Evolutionary conservation across 257 asterid species (phyloP).

Genomic region (Fraxinus pennsylvanica): DNA sequence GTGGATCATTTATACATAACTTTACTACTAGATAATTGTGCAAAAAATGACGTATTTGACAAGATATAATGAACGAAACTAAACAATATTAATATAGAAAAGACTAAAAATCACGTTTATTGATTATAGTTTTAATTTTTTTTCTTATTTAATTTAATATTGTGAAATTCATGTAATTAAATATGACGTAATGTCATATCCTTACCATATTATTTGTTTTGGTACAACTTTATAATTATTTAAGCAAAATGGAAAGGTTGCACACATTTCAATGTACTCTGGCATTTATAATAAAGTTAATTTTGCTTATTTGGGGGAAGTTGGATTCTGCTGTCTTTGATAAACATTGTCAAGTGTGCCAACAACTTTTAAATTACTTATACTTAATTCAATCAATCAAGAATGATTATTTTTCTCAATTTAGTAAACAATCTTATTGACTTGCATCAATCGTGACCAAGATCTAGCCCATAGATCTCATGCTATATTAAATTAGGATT

Average conservation of each 20-base stretch:
- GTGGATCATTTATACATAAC: too few species aligned
- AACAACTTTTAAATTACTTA: neutral
- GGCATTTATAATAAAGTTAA: neutral
- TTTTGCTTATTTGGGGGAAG: constrained; percentile 9
- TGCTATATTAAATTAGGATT: neutral
- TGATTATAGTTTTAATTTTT: too few species aligned
- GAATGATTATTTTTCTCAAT: neutral
- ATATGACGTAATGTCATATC: neutral
- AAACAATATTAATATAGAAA: too few species aligned
- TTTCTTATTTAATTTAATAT: too few species aligned
- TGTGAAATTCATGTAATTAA: neutral
- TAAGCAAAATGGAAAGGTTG: neutral
- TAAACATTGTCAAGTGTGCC: neutral
- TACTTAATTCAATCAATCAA: neutral
- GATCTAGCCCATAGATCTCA: constrained; percentile 25
- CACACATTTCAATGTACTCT: constrained; percentile 5
- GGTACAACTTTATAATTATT: neutral
- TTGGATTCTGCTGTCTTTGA: constrained; percentile 14
- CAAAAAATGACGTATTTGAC: too few species aligned
- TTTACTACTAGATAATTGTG: too few species aligned
- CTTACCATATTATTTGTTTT: neutral
- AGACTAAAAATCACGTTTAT: too few species aligned
- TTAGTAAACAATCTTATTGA: constrained; percentile 9
- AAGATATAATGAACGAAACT: too few species aligned
- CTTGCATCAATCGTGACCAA: constrained; percentile 5